Base-by-base conservation (phyloP, 306 rosid species). In the Sechiopsis laciniata region DNA sequence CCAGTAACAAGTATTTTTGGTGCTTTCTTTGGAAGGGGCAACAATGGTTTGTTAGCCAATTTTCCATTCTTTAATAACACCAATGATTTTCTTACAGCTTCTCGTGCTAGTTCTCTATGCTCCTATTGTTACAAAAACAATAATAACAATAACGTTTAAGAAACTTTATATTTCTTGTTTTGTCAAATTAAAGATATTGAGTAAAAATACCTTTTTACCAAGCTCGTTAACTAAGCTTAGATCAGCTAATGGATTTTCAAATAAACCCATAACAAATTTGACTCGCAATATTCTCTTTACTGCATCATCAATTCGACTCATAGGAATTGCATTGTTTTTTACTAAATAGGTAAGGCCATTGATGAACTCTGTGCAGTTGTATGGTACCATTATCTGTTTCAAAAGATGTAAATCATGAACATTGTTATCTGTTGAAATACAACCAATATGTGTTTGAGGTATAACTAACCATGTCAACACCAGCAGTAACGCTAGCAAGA, bases 231-330 rank as follows among this genome's bases (percentile, higher is more conserved):
- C 75, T 14, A 80, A 26, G 80, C 54, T 76, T 46, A 8, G 19
- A 5, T 75, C 80, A 0, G 78, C 83, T 32, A 76, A 72, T 40
- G 83, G 83, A 5, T 80, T 59, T 55, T 80, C 83, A 72, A 80
- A 80, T 32, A 80, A 72, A 55, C 75, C 78, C 80, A 76, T 80
- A 20, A 50, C 59, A 32, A 76, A 80, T 52, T 80, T 80, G 20
- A 80, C 83, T 14, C 83, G 53, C 60, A 80, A 73, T 15, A 80
- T 80, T 46, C 83, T 80, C 52, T 67, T 55, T 19, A 80, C 83
- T 56, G 83, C 83, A 58, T 80, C 83, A 26, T 80, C 74, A 21
- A 80, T 80, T 29, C 83, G 55, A 37, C 75, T 76, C 11, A 80
- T 72, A 14, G 77, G 77, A 65, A 80, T 76, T n/a, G 48, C 19